Evolutionary conservation across 108 stramenopile species (phyloP), one percentile per base, ranked within the genome.

Genomic region (Stephanodiscus triporus): DNA sequence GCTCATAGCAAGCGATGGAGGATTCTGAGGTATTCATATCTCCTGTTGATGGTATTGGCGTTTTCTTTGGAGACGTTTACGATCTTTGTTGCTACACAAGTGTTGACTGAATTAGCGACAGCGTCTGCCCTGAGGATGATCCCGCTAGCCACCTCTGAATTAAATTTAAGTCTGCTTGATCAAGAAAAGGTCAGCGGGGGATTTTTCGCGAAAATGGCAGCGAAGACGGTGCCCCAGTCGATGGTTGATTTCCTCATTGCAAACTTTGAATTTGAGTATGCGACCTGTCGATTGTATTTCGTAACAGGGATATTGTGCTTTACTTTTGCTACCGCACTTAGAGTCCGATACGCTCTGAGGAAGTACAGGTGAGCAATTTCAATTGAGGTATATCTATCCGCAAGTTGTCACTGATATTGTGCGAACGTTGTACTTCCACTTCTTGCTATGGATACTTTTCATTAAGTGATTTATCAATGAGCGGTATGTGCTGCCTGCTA

Each of bases 181-280:
- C 32, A 60, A 16, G 78, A 75, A 26, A 68, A 24, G 24, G 48
- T 74, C 16, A n/a, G 36, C 43, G 73, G 78, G 23, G 66, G 66
- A 59, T 40, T 79, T n/a, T 75, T 77, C 23, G 69, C 19, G 9
- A 57, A 51, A 42, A 40, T 63, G 36, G 66, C 58, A 42, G 70
- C 32, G 47, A 70, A 62, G 45, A 69, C 70, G 17, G 63, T 38
- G 0, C 68, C 48, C 17, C 63, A 68, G 42, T 75, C 73, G 27
- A 75, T 79, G 73, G 58, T 79, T 32, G 78, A 75, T 23, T 79
- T 79, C 68, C 67, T 79, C 42, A 62, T 79, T 37, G 60, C 50
- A 24, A 75, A 79, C 49, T 79, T 79, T 54, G 78, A 79, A 49
- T 75, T 79, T 51, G 78, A 79, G 51, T 79, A 79, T 62, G 27